Base-by-base conservation (phyloP, 169 alveolate genomes). In the Cryptosporidium parvum region DNA sequence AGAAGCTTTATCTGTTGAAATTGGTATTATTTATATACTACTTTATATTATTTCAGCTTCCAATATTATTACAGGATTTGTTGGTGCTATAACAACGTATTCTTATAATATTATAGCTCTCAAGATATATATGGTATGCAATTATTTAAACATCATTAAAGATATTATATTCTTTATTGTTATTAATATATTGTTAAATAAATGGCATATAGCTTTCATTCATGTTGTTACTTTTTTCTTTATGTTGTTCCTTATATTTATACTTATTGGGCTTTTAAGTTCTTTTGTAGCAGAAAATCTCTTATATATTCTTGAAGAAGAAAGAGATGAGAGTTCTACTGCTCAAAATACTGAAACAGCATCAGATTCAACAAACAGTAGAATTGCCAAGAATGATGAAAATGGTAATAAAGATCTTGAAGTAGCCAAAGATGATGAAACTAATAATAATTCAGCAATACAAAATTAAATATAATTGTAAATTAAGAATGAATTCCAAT, bases 91-190 rank as follows among this genome's bases (percentile, higher is more conserved):
- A 16, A 62, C 89, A 5, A 26, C 75, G 23, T 62, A 33, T 29
- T 26, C 89, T 23, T 59, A 65, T 29, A 80, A 68, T 48, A 62
- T 80, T 6, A 44, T 80, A 14, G 69, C 52, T 18, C 45, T 65
- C 35, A 80, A 80, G 35, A 80, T 80, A 44, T 80, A 52, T 31
- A 80, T 80, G 73, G 73, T 80, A 48, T 80, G 89, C 35, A 80
- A 80, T 48, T 80, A 80, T 48, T 18, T 80, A 33, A 59, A 80
- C 65, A 35, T 80, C 29, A n/a, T 59, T 37, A 80, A 80, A 59
- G 89, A 80, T n/a, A 21, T 80, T 58, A 31, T 48, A 5, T 44
- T 80, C 23, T 80, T 80, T 16, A 65, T 80, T 16, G 33, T 45
- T 14, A 80, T 61, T 42, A 31, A n/a, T 61, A 35, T 65, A 23